Evolutionary conservation across 1,139 yeast genomes (phyloP).

Genomic region (Diutina siamensis): DNA sequence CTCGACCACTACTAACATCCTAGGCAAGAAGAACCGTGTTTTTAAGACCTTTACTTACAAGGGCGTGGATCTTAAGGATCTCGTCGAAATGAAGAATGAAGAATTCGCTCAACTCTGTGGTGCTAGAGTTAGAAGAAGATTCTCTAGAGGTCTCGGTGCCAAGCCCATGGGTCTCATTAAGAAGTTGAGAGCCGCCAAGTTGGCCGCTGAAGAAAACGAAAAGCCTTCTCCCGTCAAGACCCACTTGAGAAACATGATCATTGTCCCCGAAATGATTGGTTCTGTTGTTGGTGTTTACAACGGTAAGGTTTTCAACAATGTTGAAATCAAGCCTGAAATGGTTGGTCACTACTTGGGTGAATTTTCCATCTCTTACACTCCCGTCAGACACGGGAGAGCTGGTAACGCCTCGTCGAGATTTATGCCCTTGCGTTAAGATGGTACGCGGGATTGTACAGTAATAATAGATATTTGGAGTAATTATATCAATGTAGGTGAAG

Average conservation of each 20-base stretch:
- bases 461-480: not conserved
- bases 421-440: slow-evolving; percentile 47
- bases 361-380: slow-evolving; percentile 98
- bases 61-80: slow-evolving; percentile 95
- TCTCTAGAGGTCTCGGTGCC: slow-evolving; percentile 93
- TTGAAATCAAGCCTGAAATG: slow-evolving; percentile 99
- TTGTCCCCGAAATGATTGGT: slow-evolving; percentile 99
- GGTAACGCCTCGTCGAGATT: slow-evolving; percentile 86
- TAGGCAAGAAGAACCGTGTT: slow-evolving; percentile 59
- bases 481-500: too few species aligned
- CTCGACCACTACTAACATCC: not conserved
- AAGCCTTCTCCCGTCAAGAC: slow-evolving; percentile 98
- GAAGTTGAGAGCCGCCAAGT: slow-evolving; percentile 97
- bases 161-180: slow-evolving; percentile 96
- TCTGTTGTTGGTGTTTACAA: slow-evolving; percentile 98
- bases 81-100: slow-evolving; percentile 90
- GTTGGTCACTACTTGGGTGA: slow-evolving; percentile 99
- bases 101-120: slow-evolving; percentile 94
- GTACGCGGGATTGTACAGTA: slow-evolving; percentile 3
- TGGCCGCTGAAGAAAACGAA: slow-evolving; percentile 85
- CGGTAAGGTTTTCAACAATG: slow-evolving; percentile 99
- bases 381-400: slow-evolving; percentile 99
- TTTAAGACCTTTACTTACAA: slow-evolving; percentile 98
- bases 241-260: slow-evolving; percentile 97
- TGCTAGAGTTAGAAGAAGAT: slow-evolving; percentile 99